Evolutionary conservation across 1,284 basidiomycete species (phyloP).

Genomic region (Polyporus tsugae): DNA sequence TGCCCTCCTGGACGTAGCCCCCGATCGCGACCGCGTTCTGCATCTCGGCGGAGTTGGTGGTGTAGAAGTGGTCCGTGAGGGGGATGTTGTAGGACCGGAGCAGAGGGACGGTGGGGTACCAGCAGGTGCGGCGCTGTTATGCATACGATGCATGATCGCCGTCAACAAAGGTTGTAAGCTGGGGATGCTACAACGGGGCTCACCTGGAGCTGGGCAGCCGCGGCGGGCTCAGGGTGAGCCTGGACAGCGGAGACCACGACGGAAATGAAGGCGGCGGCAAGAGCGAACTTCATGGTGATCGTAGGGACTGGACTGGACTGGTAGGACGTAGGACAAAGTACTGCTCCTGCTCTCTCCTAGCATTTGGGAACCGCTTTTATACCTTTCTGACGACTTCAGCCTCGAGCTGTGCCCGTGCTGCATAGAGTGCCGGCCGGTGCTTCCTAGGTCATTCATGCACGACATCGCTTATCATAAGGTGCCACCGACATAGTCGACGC

Average conservation of each 20-base stretch:
- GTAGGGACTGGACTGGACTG: background rate
- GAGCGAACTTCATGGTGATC: slow-evolving; percentile 11
- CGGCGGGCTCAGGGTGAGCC: slow-evolving; percentile 20
- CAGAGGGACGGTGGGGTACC: slow-evolving; percentile 21
- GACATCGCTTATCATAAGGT: background rate
- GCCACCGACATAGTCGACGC: background rate
- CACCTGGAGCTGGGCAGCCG: slow-evolving; percentile 7
- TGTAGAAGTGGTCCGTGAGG: slow-evolving; percentile 31
- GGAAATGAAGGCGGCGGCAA: slow-evolving; percentile 9
- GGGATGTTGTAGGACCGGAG: slow-evolving; percentile 20
- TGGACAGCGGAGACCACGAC: background rate
- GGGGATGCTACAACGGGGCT: background rate
- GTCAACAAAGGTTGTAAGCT: background rate
- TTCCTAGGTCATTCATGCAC: background rate
- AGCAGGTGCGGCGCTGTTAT: slow-evolving; percentile 1
- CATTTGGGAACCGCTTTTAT: background rate
- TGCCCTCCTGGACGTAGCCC: slow-evolving; percentile 26
- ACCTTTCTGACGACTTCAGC: background rate
- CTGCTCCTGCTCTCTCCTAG: background rate
- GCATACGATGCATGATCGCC: background rate
- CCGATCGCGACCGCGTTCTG: slow-evolving; percentile 19
- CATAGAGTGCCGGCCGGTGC: background rate
- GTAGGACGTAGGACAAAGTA: background rate
- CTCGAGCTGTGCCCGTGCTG: background rate
- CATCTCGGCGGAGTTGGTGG: slow-evolving; percentile 21